These are phyloP conservation scores for Jackrogersella minutella DNA, from an alignment of 495 filamentous ascomycete genomes.

Conservation along the genomic window DNA sequence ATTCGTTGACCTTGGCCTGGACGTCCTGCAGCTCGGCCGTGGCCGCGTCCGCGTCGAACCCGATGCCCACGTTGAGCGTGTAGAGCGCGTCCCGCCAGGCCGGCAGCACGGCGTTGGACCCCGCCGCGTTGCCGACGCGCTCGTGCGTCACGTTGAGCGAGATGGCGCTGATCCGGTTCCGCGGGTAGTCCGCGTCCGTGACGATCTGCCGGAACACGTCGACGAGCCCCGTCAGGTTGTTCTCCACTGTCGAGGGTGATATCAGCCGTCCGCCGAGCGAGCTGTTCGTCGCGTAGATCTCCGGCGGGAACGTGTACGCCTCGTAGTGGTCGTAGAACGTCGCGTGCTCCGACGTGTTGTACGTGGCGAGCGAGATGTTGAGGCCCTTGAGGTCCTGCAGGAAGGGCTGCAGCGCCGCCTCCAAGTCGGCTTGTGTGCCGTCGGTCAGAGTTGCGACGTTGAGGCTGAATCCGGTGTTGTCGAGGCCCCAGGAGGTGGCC, in stretches of 20 bases:
- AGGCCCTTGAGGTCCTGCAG: not conserved
- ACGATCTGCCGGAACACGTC: conserved; percentile 28
- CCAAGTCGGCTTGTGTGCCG: not conserved
- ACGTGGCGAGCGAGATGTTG: not conserved
- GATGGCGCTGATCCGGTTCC: not conserved
- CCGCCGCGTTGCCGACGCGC: not conserved
- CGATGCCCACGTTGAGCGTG: not conserved
- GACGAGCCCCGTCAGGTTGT: conserved; percentile 49
- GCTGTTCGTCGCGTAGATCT: not conserved
- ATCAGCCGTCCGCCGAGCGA: conserved; percentile 60
- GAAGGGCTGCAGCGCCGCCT: not conserved
- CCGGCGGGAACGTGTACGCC: not conserved
- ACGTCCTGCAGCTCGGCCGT: not conserved
- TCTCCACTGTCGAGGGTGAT: conserved; percentile 53
- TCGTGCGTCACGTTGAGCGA: not conserved
- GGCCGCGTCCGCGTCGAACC: not conserved
- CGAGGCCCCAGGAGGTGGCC: too few species aligned
- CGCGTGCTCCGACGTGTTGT: too few species aligned
- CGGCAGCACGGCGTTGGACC: not conserved
- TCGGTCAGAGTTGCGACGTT: too few species aligned
- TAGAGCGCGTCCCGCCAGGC: not conserved
- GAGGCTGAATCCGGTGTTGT: too few species aligned
- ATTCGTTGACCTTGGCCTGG: not conserved
- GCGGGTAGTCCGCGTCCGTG: too few species aligned
- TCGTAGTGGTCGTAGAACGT: not conserved